Base-by-base conservation (phyloP, 257 asterid species). In the Nicotiana otophora region DNA sequence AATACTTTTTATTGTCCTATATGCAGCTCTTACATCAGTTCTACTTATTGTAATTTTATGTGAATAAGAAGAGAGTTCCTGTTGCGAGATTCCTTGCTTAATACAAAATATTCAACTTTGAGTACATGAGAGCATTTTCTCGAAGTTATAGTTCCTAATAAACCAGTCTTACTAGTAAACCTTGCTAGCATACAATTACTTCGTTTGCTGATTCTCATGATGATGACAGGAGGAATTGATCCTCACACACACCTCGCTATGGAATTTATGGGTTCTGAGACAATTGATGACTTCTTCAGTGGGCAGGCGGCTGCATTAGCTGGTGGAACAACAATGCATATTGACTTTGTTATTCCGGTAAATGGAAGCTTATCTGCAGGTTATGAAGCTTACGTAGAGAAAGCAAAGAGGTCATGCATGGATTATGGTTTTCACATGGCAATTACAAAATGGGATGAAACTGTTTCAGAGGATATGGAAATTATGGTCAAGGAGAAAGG, bases 381-480 rank as follows among this genome's bases (percentile, higher is more conserved):
- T 42, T 92, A 65, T 82, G 92, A 91, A 86, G 84, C 95, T 76
- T 94, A 96, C 77, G 93, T 88, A 17, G 90, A 90, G 79, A 96
- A 96, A 85, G 93, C 99, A 30, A 88, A 89, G 90, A 88, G n/a
- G 54, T 90, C 98, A n/a, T 87, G 89, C 91, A 96, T 93, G 98
- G 99, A 96, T 88, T 96, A 96, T 85, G 99, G 99, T 64, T 94
- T 96, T 91, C 99, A 96, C 89, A 93, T 96, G 98, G 98, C 99
- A 79, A 84, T 96, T 86, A 96, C 99, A 30, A 96, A 96, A 87
- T 96, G 98, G 98, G 98, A 96, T 86, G 98, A 92, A 80, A 83
- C 90, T 61, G 96, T 96, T 64, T 87, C 97, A 51, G 83, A 82
- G 81, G 98, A 96, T 84, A 96, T 94, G 97, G 99, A 96, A 86